Percentiles rank a stretch among this genome's conserved stretches.
These are phyloP conservation scores for Prosopis cineraria DNA, from an alignment of 306 rosid species.

Conservation along the genomic window DNA sequence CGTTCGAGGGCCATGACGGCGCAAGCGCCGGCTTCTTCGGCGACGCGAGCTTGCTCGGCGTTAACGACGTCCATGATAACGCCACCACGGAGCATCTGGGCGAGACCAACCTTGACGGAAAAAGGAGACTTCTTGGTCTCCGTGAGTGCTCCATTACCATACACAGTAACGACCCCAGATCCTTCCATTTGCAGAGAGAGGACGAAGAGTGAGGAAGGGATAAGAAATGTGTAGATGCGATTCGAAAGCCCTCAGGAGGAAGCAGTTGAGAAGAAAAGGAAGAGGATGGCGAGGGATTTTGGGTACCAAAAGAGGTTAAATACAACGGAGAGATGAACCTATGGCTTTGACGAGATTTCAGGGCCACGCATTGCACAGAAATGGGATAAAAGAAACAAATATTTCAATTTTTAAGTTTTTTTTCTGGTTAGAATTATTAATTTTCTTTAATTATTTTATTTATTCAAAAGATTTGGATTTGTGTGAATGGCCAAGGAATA, in stretches of 20 bases:
- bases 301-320: background rate
- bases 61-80: constrained; percentile 70
- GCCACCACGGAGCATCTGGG: constrained; percentile 75
- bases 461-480: background rate
- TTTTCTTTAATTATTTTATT: background rate
- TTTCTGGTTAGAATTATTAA: background rate
- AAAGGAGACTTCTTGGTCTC: constrained; percentile 57
- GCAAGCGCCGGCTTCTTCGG: constrained; percentile 69
- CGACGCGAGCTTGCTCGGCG: constrained; percentile 66
- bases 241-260: background rate
- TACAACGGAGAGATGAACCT: background rate
- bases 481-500: background rate
- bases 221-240: background rate
- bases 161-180: constrained; percentile 61
- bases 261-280: background rate
- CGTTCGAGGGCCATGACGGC: constrained; percentile 71
- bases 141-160: constrained; percentile 55
- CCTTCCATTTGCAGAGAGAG: constrained; percentile 47
- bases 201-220: background rate
- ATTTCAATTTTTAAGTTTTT: background rate
- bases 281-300: background rate
- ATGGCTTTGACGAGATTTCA: background rate
- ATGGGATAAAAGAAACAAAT: background rate
- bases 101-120: constrained; percentile 64
- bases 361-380: background rate